A percentile compares a stretch with the other conserved stretches of the same genome.
Conservation (phyloP, 306 rosid species). For the Vachellia pachyceras region DNA sequence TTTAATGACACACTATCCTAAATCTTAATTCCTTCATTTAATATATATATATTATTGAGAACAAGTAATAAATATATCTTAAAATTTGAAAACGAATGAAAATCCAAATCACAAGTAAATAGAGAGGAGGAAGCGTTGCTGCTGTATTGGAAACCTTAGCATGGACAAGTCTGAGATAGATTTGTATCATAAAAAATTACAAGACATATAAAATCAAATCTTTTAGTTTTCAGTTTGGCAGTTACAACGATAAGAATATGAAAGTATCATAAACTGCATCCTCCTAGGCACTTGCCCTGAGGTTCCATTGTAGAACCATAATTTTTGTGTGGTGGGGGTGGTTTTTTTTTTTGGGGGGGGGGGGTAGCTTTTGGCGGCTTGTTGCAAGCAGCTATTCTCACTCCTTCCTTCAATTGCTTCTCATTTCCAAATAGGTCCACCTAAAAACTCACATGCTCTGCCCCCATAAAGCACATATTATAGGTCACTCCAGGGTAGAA, state of each 20-base stretch:
- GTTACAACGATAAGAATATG: background rate
- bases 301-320: background rate
- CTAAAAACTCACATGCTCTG: background rate
- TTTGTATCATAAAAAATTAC: background rate
- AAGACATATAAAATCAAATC: background rate
- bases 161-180: background rate
- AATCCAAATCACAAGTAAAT: no score
- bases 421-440: background rate
- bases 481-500: background rate
- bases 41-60: no score
- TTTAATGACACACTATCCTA: no score
- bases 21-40: no score
- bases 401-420: background rate
- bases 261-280: background rate
- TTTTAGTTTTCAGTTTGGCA: background rate
- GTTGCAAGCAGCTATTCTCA: conserved; percentile 10
- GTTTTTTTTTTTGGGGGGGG: no score
- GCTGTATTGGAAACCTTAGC: no score
- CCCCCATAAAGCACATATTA: background rate
- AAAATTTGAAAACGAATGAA: no score
- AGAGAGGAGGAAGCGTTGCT: no score
- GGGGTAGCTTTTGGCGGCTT: conserved; percentile 15
- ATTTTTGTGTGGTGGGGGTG: no score
- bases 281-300: background rate
- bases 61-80: no score